Conservation (phyloP, 306 rosid species). For the Lathyrus tuberosus region DNA sequence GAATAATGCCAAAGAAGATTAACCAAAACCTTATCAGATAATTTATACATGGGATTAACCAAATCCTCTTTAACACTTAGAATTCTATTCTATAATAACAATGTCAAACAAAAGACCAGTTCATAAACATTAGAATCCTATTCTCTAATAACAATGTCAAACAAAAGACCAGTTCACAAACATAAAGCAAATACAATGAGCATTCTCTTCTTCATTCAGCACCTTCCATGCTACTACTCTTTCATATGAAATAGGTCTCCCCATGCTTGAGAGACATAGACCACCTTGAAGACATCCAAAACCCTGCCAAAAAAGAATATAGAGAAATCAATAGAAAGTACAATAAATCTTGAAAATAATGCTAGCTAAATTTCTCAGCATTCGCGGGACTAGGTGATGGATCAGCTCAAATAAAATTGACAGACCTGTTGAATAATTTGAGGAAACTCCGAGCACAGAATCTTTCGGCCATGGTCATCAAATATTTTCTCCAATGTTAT, state of each 20-base stretch:
- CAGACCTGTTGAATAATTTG: conserved; percentile 93
- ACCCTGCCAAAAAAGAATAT: conserved; percentile 55
- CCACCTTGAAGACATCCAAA: conserved; percentile 97
- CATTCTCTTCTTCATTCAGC: conserved; percentile 94
- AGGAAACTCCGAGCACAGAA: conserved; percentile 85
- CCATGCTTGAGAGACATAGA: conserved; percentile 98
- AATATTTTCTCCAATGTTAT: conserved; percentile 87
- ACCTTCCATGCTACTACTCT: conserved; percentile 99
- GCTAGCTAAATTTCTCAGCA: conserved; percentile 34
- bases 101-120: no score
- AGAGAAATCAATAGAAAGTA: conserved; percentile 25
- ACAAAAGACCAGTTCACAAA: conserved; percentile 97
- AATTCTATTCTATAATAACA: no score
- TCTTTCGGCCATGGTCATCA: conserved; percentile 89
- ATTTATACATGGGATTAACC: no score
- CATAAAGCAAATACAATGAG: conserved; percentile 93
- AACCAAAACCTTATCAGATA: no score
- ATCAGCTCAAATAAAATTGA: background rate
- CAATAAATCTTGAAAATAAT: conserved; percentile 5
- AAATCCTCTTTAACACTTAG: no score
- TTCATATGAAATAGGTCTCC: conserved; percentile 91
- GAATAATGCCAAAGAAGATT: no score
- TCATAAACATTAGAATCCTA: conserved; percentile 14
- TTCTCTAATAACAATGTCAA: conserved; percentile 44
- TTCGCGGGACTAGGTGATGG: background rate